A percentile compares a stretch with the other conserved stretches of the same genome.
Evolutionary conservation across 1,139 yeast species (phyloP).

Genomic region (Zhuliangozyma blackwelliae): DNA sequence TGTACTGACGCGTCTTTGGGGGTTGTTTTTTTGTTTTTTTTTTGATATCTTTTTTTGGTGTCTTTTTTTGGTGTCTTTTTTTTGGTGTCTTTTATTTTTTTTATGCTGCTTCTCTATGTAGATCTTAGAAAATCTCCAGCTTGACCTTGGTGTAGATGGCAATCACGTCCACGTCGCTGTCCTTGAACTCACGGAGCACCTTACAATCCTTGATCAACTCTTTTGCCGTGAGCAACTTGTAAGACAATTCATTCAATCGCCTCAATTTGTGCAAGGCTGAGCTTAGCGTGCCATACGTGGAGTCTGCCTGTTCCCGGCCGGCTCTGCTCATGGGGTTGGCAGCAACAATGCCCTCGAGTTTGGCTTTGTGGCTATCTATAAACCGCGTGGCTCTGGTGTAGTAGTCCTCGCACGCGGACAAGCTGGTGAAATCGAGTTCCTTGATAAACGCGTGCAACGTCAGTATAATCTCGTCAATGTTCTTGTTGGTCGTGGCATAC

Average conservation of each 20-base stretch:
- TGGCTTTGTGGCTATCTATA: conserved; percentile 1
- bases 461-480: conserved; percentile 3
- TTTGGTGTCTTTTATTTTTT: too few species aligned
- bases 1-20: not conserved
- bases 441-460: conserved; percentile 2
- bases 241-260: conserved; percentile 6
- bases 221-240: conserved; percentile 4
- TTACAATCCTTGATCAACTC: conserved; percentile 7
- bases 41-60: not conserved
- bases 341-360: conserved; percentile 1
- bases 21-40: not conserved
- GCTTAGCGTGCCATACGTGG: conserved; percentile 1
- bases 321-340: not conserved
- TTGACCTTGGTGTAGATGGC: too few species aligned
- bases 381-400: conserved; percentile 2
- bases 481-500: conserved; percentile 6
- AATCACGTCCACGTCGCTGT: conserved; percentile 5
- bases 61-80: not conserved
- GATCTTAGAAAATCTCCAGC: too few species aligned
- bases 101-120: too few species aligned
- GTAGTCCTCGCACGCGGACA: conserved; percentile 4
- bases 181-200: conserved; percentile 6
- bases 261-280: conserved; percentile 4
- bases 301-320: not conserved
- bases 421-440: conserved; percentile 2